Base-by-base conservation (phyloP, 306 rosid species). In the Cyamopsis tetragonoloba region DNA sequence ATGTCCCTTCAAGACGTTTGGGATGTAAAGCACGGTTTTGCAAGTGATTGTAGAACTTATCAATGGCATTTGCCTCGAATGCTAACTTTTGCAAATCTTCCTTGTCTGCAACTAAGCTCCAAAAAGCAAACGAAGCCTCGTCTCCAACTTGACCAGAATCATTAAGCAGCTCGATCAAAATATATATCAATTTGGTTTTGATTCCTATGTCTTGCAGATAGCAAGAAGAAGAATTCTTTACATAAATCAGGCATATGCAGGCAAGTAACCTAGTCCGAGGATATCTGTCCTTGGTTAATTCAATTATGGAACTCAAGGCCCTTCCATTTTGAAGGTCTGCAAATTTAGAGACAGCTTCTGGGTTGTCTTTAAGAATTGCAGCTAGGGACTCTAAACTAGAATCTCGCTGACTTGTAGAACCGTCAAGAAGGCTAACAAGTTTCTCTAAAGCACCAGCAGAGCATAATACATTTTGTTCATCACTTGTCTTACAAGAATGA, bases 101-200 rank as follows among this genome's bases (percentile, higher is more conserved):
- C 77, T 86, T 88, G 68, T 81, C 86, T 4, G 91, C 80, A 76
- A 88, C 69, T 77, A 93, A 86, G 75, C 83, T 81, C 23, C 85
- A 88, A 54, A 93, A 88, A 5, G 82, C 92, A 48, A 80, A 88
- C 9, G 96, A 74, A 67, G 99, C 90, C 53, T 93, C 99, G 44
- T 90, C 97, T 77, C 97, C 99, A 66, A 90, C 95, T 80, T 81
- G 95, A 80, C 91, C 86, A 23, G 86, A 85, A 77, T 88, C 96
- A 72, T 90, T 95, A 63, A 88, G 87, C 71, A 93, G 96, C 85
- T 93, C 97, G 48, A 93, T 97, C 79, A 93, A 83, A 74, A 85
- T 83, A 65, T 85, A 24, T 34, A 93, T 85, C 89, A 93, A 77
- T 73, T 93, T 86, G 62, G 81, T 83, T 78, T 85, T 88, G 70